Evolutionary conservation across 805 yeast genomes (phyloP).

Genomic region (Jamesozyma jinghongensis): DNA sequence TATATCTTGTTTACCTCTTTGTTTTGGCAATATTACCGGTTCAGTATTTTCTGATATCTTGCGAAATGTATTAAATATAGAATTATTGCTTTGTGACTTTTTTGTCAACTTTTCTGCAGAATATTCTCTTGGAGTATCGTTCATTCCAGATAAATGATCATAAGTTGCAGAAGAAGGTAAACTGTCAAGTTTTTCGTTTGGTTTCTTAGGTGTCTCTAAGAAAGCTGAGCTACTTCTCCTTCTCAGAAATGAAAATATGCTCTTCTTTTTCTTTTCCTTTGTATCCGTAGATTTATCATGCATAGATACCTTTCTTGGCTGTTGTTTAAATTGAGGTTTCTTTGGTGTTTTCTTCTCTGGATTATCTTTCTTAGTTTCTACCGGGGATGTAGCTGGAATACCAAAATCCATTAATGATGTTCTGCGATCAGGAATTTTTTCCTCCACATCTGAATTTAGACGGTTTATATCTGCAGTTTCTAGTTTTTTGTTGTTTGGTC

Average conservation of each 20-base stretch:
- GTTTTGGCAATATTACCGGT: not conserved
- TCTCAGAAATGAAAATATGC: constrained; percentile 26
- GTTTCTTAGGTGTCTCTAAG: not conserved
- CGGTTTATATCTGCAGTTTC: no score
- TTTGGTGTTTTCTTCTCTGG: not conserved
- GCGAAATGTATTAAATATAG: constrained; percentile 21
- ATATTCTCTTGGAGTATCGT: constrained; percentile 1
- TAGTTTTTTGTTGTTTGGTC: no score
- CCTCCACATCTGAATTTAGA: not conserved
- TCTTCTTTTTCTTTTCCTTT: constrained; percentile 14
- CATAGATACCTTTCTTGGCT: constrained; percentile 1
- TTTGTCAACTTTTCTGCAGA: constrained; percentile 17
- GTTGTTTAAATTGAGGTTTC: not conserved
- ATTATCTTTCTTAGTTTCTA: not conserved
- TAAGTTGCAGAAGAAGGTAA: constrained; percentile 10
- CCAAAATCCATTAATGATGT: no score
- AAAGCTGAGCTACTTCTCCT: constrained; percentile 11
- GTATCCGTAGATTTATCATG: not conserved
- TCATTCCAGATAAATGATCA: not conserved
- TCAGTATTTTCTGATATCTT: constrained; percentile 1
- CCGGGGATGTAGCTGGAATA: not conserved
- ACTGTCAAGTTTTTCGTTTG: no score
- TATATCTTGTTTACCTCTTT: not conserved
- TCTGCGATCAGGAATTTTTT: no score
- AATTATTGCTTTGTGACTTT: constrained; percentile 25